Conservation (phyloP, 345 rosid species). For the Heritiera littoralis region DNA sequence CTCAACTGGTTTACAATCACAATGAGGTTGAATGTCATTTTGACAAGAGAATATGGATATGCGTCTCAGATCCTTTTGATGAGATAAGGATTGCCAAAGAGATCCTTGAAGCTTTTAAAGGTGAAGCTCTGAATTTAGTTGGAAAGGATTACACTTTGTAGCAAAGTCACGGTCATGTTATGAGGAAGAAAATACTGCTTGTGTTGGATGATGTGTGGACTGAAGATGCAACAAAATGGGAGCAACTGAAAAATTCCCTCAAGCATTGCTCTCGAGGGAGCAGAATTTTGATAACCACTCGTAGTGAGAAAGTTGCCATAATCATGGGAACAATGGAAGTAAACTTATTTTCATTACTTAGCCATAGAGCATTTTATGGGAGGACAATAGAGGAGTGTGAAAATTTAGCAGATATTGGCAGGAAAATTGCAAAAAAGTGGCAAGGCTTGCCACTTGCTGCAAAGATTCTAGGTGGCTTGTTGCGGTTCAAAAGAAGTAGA, state of each 20-base stretch:
- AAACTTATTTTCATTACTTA: not conserved
- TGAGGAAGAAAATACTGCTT: too few relatives aligned
- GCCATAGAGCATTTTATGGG: conserved; percentile 10
- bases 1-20: conserved; percentile 19
- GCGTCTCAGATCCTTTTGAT: conserved; percentile 26
- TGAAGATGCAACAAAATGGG: too few relatives aligned
- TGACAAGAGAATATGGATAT: conserved; percentile 22
- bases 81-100: conserved; percentile 15
- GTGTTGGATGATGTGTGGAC: too few relatives aligned
- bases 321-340: not conserved
- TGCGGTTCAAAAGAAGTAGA: conserved; percentile 15
- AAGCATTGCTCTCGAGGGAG: too few relatives aligned
- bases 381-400: not conserved
- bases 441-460: conserved; percentile 24
- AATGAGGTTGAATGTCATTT: conserved; percentile 9
- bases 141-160: not conserved
- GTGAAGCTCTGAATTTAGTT: not conserved
- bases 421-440: conserved; percentile 5
- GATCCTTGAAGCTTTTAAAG: conserved; percentile 19
- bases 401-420: conserved; percentile 8
- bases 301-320: too few relatives aligned
- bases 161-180: too few relatives aligned
- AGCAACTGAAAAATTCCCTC: too few relatives aligned
- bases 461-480: conserved; percentile 13
- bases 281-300: too few relatives aligned